Percentiles rank a stretch among this genome's conserved stretches.
Evolutionary conservation across 2,329 filamentous ascomycete genomes (phyloP).

Genomic region (Nemania serpens): DNA sequence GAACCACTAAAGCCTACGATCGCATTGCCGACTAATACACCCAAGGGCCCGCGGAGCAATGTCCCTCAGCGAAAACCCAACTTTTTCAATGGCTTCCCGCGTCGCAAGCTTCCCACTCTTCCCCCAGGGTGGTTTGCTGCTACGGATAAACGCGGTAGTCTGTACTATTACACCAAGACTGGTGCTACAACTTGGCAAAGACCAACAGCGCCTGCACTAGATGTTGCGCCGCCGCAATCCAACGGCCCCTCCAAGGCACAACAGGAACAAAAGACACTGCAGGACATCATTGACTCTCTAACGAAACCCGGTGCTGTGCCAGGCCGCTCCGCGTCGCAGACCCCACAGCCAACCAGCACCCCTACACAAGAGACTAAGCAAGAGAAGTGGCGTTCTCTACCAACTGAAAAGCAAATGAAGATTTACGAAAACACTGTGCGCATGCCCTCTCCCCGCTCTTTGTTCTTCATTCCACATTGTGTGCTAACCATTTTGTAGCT

Average conservation of each 20-base stretch:
- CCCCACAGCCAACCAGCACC: conserved; percentile 60
- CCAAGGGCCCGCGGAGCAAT: conserved; percentile 65
- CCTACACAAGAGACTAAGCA: conserved; percentile 63
- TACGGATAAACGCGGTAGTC: conserved; percentile 69
- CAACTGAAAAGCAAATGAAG: conserved; percentile 89
- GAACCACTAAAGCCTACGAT: conserved; percentile 48
- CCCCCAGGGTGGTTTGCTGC: conserved; percentile 87
- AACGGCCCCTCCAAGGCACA: conserved; percentile 68
- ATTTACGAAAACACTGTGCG: conserved; percentile 91
- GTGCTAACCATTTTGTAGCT: conserved; percentile 57
- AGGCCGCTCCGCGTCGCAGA: conserved; percentile 60
- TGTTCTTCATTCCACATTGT: conserved; percentile 21
- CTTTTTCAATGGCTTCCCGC: conserved; percentile 57
- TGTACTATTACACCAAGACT: conserved; percentile 83
- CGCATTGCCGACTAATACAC: conserved; percentile 55
- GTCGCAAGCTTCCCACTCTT: conserved; percentile 59
- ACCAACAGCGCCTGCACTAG: conserved; percentile 71
- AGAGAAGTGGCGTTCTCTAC: conserved; percentile 72
- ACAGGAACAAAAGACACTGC: conserved; percentile 72
- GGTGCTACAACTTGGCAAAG: conserved; percentile 82
- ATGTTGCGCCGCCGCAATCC: conserved; percentile 58
- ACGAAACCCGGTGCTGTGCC: conserved; percentile 69
- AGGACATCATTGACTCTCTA: conserved; percentile 84
- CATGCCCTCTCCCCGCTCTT: conserved; percentile 24
- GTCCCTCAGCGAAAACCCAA: conserved; percentile 57